Percentiles rank a stretch among this genome's conserved stretches.
phyloP scores from a whole-genome alignment of 2,329 filamentous ascomycete genomes.

The Atkinsonella texensis region DNA sequence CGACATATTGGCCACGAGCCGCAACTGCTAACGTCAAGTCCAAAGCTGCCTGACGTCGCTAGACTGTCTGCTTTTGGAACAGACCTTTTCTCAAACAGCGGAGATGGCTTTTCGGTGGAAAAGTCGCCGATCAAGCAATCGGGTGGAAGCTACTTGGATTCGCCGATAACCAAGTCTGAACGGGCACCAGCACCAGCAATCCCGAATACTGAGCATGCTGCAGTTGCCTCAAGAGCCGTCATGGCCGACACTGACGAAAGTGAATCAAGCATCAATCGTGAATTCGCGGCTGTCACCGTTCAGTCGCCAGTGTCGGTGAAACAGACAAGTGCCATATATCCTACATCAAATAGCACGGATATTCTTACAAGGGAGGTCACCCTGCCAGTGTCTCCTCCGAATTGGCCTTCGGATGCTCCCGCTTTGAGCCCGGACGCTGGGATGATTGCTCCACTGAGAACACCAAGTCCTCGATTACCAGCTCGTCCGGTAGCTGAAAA shows the following conservation, averaged over 20 bases:
- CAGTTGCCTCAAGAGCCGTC: not conserved
- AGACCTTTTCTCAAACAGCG: constrained; percentile 37
- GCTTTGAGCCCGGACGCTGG: constrained; percentile 7
- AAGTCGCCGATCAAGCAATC: not conserved
- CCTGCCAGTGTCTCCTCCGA: not conserved
- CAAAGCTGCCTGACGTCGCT: constrained; percentile 43
- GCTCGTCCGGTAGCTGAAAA: not conserved
- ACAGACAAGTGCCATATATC: too few relatives aligned
- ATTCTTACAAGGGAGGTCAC: not conserved
- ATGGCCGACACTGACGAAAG: not conserved
- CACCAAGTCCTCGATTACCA: constrained; percentile 18
- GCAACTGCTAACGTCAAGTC: constrained; percentile 35
- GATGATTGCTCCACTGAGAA: constrained; percentile 20
- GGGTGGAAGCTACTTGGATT: not conserved
- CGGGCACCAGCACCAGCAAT: not conserved
- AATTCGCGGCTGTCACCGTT: too few relatives aligned
- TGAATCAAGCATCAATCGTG: not conserved
- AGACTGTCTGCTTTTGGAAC: constrained; percentile 49
- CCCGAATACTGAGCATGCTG: not conserved
- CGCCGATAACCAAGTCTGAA: not conserved
- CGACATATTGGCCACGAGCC: constrained; percentile 3
- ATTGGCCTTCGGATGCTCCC: constrained; percentile 2
- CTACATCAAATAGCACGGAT: too few relatives aligned
- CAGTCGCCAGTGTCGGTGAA: too few relatives aligned
- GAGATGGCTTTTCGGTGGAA: not conserved